Evolutionary conservation across 768 basidiomycete genomes (phyloP), one percentile per base, ranked within the genome.

Genomic region (Filobasidium floriforme): DNA sequence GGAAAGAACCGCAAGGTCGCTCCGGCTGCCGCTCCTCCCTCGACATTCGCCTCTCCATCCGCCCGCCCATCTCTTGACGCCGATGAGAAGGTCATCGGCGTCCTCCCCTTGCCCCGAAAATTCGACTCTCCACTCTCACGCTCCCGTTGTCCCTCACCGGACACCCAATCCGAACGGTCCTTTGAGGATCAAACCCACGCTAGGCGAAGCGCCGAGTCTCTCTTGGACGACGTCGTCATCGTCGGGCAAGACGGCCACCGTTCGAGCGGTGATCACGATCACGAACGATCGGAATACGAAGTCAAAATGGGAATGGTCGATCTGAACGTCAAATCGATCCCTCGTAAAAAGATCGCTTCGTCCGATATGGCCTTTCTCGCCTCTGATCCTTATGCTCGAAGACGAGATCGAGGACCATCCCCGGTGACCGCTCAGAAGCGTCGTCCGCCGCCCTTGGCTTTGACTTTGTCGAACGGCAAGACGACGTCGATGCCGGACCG

Each of bases 381-480:
- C 11, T 40, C 11, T 9, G 64, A 65, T 24, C 64, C 64, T 12
- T 65, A 65, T 51, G 57, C 59, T n/a, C n/a, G n/a, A n/a, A n/a
- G n/a, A 14, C 43, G 43, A 10, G 49, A 57, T n/a, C 57, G 28
- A 51, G 49, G 41, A 22, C 52, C 32, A 9, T 37, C 32, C 32
- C 32, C 26, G 12, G 26, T 41, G 1, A 29, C 19, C 12, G n/a
- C 24, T 59, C 54, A 12, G n/a, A 65, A 65, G 24, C 52, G 59
- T 15, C 64, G 57, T 24, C 64, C 64, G 11, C 59, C 64, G 1
- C 57, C 64, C 10, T 41, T 65, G 22, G 59, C 59, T 7, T 19
- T 65, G 24, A 44, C 59, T n/a, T 14, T 28, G 28, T 41, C 59
- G 57, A 37, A 59, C 59, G 43, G 44, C 28, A 22, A 32, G 64